phyloP scores from a whole-genome alignment of 2,329 filamentous ascomycete species.

The Bertia moriformis region DNA sequence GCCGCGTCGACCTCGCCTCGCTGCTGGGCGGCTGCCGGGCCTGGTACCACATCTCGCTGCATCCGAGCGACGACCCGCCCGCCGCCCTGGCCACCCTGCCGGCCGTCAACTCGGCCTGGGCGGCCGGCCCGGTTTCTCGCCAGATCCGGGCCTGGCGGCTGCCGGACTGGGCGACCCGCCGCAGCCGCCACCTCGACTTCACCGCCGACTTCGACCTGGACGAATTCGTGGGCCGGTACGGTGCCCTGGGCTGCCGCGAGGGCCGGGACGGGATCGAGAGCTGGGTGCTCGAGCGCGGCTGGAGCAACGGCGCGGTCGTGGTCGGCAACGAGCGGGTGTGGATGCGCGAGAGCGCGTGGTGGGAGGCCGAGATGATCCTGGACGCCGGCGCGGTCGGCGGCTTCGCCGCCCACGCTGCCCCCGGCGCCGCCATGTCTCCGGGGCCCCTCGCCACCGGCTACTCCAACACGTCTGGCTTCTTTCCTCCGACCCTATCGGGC shows the following conservation, averaged over 20 bases:
- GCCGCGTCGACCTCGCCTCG: constrained; percentile 63
- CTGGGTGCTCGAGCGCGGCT: constrained; percentile 87
- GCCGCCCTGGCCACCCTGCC: constrained; percentile 58
- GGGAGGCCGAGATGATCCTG: constrained; percentile 93
- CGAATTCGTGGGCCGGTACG: constrained; percentile 76
- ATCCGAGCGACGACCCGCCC: constrained; percentile 78
- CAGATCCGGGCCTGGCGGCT: constrained; percentile 88
- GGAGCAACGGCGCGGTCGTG: constrained; percentile 95
- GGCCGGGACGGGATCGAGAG: constrained; percentile 85
- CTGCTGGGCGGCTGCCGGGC: constrained; percentile 71
- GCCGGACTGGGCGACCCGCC: constrained; percentile 89
- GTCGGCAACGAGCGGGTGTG: constrained; percentile 83
- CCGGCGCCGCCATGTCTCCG: too few relatives aligned
- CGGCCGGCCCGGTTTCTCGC: constrained; percentile 77
- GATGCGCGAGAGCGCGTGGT: constrained; percentile 91
- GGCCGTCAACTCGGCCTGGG: constrained; percentile 73
- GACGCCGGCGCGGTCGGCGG: constrained; percentile 39
- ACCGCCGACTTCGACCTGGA: constrained; percentile 92
- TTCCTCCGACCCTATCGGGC: too few relatives aligned
- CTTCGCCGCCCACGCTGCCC: too few relatives aligned
- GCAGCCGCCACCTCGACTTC: constrained; percentile 83
- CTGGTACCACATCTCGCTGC: constrained; percentile 87
- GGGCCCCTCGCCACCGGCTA: constrained; percentile 60
- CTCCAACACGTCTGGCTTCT: constrained; percentile 56
- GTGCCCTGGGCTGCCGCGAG: constrained; percentile 70